These are phyloP conservation scores for Sclerotinia nivalis DNA, from an alignment of 2,329 filamentous ascomycete genomes.

Conservation along the genomic window DNA sequence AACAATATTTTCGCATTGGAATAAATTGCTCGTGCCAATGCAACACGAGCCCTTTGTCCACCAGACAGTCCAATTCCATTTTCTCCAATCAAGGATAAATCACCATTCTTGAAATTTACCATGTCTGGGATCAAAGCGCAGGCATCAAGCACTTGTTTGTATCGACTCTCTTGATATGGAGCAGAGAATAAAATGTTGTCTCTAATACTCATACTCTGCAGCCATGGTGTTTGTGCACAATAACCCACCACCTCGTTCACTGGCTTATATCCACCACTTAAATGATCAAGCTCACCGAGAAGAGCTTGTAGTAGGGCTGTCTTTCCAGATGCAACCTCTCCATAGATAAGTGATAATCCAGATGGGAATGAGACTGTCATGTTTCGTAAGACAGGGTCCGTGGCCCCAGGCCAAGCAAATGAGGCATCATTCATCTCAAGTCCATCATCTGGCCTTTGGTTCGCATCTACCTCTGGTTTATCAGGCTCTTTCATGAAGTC, in stretches of 20 bases:
- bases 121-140: constrained; percentile 64
- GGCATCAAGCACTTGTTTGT: constrained; percentile 65
- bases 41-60: constrained; percentile 60
- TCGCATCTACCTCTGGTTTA: constrained; percentile 56
- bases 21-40: constrained; percentile 61
- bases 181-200: constrained; percentile 68
- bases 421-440: constrained; percentile 63
- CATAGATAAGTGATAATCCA: constrained; percentile 61
- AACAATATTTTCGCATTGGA: constrained; percentile 55
- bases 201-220: constrained; percentile 68
- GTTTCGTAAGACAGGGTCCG: constrained; percentile 54
- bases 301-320: constrained; percentile 46
- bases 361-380: constrained; percentile 55
- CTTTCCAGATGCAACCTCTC: constrained; percentile 66
- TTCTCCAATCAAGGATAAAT: constrained; percentile 61
- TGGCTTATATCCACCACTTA: constrained; percentile 44
- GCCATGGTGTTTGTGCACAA: constrained; percentile 66
- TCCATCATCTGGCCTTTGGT: constrained; percentile 25
- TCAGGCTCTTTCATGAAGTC: constrained; percentile 85
- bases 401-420: constrained; percentile 76
- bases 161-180: constrained; percentile 68
- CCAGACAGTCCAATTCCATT: constrained; percentile 63
- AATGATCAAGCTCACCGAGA: constrained; percentile 41
- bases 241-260: constrained; percentile 61
- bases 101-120: constrained; percentile 62